These are phyloP conservation scores for Debaryomycetaceae sp. DNA, from an alignment of 1,139 yeast genomes.

Conservation along the genomic window DNA sequence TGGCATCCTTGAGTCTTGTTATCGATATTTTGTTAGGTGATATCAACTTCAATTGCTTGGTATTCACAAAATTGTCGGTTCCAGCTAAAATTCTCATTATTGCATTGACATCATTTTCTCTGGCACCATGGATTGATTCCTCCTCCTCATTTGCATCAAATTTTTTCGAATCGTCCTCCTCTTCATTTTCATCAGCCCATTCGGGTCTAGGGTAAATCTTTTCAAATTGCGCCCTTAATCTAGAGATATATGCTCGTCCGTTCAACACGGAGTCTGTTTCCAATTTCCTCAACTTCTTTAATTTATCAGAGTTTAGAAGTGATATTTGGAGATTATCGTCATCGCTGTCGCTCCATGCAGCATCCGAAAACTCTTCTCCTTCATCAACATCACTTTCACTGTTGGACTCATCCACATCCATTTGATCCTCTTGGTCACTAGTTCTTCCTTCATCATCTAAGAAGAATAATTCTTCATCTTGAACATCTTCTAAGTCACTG, in stretches of 20 bases:
- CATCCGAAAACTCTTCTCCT: slow-evolving; percentile 32
- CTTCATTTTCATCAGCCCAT: slow-evolving; percentile 63
- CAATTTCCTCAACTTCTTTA: slow-evolving; percentile 67
- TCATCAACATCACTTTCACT: slow-evolving; percentile 24
- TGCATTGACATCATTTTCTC: slow-evolving; percentile 48
- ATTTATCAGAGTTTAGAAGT: slow-evolving; percentile 53
- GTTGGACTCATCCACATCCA: slow-evolving; percentile 40
- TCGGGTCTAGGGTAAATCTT: slow-evolving; percentile 83
- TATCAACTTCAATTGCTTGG: slow-evolving; percentile 53
- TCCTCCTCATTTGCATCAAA: slow-evolving; percentile 24
- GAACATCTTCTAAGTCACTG: slow-evolving; percentile 30
- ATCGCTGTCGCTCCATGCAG: slow-evolving; percentile 91
- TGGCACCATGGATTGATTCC: slow-evolving; percentile 21
- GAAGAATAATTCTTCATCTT: slow-evolving; percentile 63
- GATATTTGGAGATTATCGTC: slow-evolving; percentile 74
- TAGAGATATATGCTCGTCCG: slow-evolving; percentile 65
- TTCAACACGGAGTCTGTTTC: slow-evolving; percentile 56
- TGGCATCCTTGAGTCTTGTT: slow-evolving; percentile 81
- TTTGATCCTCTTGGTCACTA: slow-evolving; percentile 26
- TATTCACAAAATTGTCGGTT: slow-evolving; percentile 54
- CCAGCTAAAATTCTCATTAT: slow-evolving; percentile 58
- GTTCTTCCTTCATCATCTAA: slow-evolving; percentile 54
- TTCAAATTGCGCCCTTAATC: slow-evolving; percentile 82
- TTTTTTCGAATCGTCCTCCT: slow-evolving; percentile 31
- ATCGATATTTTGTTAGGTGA: slow-evolving; percentile 74